Evolutionary conservation across 78 protist species (phyloP), one percentile per base, ranked within the genome.

Genomic region (Isochrysis galbana): DNA sequence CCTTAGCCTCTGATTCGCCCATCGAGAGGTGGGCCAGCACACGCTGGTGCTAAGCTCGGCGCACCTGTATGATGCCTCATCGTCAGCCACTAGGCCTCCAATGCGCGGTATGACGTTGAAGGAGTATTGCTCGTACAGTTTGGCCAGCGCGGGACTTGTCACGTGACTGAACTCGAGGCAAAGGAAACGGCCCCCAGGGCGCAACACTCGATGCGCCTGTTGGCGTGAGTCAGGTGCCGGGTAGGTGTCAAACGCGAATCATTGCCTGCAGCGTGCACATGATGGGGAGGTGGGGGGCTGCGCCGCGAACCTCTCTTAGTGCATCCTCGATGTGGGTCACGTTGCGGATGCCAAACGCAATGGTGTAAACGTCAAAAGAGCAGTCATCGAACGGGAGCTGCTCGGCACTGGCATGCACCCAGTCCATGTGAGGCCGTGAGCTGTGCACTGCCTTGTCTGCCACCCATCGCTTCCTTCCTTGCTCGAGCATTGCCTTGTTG

Each of bases 121-220:
- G 48, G 92, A 90, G 54, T 90, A 74, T 5, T 0, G 55, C 21
- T 90, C 92, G 36, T 90, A 90, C 42, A 26, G 26, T 17, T 17
- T 10, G 38, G 22, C 48, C 69, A 67, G 84, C 41, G 74, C 0
- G n/a, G 51, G 86, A 36, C 38, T 54, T 2, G n/a, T 34, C 25
- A 88, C 82, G 26, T 61, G 72, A 21, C 19, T 17, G 47, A 91
- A 91, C 82, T 91, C 93, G 17, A 77, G 61, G 22, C 93, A 91
- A 21, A 91, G 23, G 45, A 91, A 91, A 26, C 93, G 87, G 10
- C 93, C 93, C 46, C 93, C 93, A 10, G 86, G 86, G 29, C 55
- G 77, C 21, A 91, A 45, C 74, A 91, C 93, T 36, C 92, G 70
- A 29, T 34, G 41, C 29, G 80, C 80, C 61, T 51, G 61, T n/a